A percentile compares a stretch with the other conserved stretches of the same genome.
Evolutionary conservation across 208 protist species (phyloP).

Genomic region (Leptomonas pyrrhocoris): DNA sequence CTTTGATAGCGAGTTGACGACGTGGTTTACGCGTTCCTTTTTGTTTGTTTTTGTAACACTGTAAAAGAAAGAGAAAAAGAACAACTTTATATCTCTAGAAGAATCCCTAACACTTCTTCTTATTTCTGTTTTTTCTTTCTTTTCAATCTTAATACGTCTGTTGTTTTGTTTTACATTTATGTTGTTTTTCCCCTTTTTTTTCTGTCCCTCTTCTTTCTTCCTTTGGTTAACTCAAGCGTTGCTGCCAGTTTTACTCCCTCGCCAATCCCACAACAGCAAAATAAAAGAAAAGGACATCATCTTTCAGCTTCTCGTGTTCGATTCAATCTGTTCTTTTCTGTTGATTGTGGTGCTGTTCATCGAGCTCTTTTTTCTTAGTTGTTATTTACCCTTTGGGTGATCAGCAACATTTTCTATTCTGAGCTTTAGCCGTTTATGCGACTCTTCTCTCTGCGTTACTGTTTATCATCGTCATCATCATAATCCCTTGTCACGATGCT

Average conservation of each 20-base stretch:
- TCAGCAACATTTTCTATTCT: too few relatives aligned
- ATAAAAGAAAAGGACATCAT: not conserved
- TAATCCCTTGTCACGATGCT: too few relatives aligned
- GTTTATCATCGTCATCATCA: too few relatives aligned
- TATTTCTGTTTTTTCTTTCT: not conserved
- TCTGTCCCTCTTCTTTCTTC: not conserved
- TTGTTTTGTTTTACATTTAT: not conserved
- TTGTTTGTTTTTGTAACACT: not conserved
- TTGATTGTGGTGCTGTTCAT: too few relatives aligned
- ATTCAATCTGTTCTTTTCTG: too few relatives aligned
- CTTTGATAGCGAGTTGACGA: not conserved
- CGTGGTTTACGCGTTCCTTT: not conserved
- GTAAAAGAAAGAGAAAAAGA: too few relatives aligned
- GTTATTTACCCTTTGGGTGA: too few relatives aligned
- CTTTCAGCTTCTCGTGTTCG: too few relatives aligned
- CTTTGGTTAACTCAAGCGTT: not conserved
- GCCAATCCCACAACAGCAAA: not conserved
- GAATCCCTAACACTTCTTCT: not conserved
- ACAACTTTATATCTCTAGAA: too few relatives aligned
- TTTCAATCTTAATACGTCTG: slow-evolving; percentile 2
- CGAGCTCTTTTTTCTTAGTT: too few relatives aligned
- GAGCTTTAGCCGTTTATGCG: too few relatives aligned
- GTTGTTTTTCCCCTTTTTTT: slow-evolving; percentile 1
- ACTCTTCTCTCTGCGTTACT: too few relatives aligned
- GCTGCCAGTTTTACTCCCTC: not conserved